A percentile compares a stretch with the other conserved stretches of the same genome.
phyloP scores from a whole-genome alignment of 2,329 filamentous ascomycete species.

The Sporothrix curviconia region DNA sequence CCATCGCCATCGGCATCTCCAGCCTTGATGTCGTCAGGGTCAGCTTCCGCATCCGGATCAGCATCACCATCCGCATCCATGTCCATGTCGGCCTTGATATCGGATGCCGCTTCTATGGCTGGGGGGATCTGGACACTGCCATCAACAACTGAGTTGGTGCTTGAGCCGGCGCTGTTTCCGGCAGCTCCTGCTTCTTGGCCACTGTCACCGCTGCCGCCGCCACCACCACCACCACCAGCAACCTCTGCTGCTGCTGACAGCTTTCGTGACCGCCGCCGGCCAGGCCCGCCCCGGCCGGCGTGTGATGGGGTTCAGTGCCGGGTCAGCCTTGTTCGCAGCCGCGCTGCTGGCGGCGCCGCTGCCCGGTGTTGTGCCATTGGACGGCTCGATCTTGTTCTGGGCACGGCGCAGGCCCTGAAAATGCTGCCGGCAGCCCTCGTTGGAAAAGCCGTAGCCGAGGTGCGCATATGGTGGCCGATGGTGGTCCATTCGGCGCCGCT shows the following conservation, averaged over 20 bases:
- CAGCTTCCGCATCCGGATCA: background rate
- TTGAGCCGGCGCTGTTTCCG: too few species aligned
- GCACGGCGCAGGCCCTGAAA: slow-evolving; percentile 53
- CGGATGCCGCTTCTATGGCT: too few species aligned
- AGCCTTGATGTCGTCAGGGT: background rate
- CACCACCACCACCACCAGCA: slow-evolving; percentile 20
- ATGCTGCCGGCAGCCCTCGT: slow-evolving; percentile 60
- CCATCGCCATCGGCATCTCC: background rate
- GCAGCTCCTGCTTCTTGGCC: background rate
- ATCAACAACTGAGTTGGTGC: too few species aligned
- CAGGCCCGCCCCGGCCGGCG: slow-evolving; percentile 49
- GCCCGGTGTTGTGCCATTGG: background rate
- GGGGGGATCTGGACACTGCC: too few species aligned
- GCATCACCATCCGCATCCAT: background rate
- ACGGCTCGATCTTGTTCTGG: slow-evolving; percentile 45
- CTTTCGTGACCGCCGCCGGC: slow-evolving; percentile 49
- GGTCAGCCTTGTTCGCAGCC: slow-evolving; percentile 38
- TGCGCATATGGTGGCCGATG: slow-evolving; percentile 55
- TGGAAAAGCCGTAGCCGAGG: slow-evolving; percentile 57
- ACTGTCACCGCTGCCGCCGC: slow-evolving; percentile 6
- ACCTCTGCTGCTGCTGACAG: slow-evolving; percentile 21
- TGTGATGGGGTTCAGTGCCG: slow-evolving; percentile 52
- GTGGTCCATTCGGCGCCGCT: slow-evolving; percentile 56
- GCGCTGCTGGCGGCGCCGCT: background rate
- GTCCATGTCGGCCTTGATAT: too few species aligned